Conservation (phyloP, 2,329 filamentous ascomycete genomes). For the Pyrenochaeta sp. region DNA sequence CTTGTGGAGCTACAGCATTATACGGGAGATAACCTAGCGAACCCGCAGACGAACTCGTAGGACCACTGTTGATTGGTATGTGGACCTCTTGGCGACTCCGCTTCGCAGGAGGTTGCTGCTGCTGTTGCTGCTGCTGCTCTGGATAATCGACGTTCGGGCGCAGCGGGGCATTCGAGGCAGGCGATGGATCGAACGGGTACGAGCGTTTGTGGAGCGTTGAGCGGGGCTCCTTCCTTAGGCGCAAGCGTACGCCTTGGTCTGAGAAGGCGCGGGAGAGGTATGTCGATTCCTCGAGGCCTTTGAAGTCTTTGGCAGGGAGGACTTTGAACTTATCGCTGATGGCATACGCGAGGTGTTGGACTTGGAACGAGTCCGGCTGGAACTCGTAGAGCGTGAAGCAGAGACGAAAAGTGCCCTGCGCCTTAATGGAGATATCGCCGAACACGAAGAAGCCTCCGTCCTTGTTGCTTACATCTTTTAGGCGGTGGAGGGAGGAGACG, state of each 20-base stretch:
- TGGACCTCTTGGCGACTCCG: no score
- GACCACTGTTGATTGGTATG: no score
- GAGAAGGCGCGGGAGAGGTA: slow-evolving; percentile 82
- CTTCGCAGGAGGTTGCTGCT: no score
- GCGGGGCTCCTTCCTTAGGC: slow-evolving; percentile 79
- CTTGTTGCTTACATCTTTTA: slow-evolving; percentile 79
- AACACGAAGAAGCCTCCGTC: slow-evolving; percentile 93
- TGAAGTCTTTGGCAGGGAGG: slow-evolving; percentile 71
- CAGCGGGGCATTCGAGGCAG: slow-evolving; percentile 5
- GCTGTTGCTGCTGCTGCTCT: not conserved
- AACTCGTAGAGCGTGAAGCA: slow-evolving; percentile 76
- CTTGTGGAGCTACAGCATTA: no score
- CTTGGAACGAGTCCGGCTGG: slow-evolving; percentile 45
- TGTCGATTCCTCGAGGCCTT: slow-evolving; percentile 83
- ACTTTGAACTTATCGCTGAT: slow-evolving; percentile 74
- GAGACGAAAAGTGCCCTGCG: slow-evolving; percentile 75
- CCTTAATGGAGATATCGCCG: slow-evolving; percentile 81
- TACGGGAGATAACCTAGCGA: no score
- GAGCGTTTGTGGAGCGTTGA: slow-evolving; percentile 24
- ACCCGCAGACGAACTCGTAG: no score
- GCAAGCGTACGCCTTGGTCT: slow-evolving; percentile 84
- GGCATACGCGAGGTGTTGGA: slow-evolving; percentile 60
- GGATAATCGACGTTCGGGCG: not conserved
- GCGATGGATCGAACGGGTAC: slow-evolving; percentile 19
- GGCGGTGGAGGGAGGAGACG: slow-evolving; percentile 80